phyloP scores from a whole-genome alignment of 1,284 basidiomycete genomes.

The Ganoderma lucidum region DNA sequence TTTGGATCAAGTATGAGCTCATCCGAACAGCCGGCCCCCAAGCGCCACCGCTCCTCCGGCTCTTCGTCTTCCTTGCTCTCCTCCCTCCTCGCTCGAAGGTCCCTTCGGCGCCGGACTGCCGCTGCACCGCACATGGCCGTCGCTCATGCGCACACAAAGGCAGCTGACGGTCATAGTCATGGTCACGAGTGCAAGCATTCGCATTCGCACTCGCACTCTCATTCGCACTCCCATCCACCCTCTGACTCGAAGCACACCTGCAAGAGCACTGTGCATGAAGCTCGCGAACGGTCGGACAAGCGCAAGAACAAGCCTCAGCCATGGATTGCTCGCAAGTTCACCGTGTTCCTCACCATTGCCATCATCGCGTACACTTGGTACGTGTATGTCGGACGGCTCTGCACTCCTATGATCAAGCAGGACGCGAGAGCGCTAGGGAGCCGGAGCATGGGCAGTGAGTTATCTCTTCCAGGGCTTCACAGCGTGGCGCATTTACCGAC shows the following conservation, averaged over 20 bases:
- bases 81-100: neutral
- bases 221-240: conserved; percentile 17
- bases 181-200: neutral
- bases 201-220: conserved; percentile 19
- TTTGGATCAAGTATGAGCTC: conserved; percentile 5
- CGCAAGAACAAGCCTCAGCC: conserved; percentile 58
- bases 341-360: conserved; percentile 58
- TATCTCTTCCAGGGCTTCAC: neutral
- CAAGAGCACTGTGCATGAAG: conserved; percentile 50
- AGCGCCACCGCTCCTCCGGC: neutral
- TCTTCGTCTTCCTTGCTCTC: conserved; percentile 5
- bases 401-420: conserved; percentile 65
- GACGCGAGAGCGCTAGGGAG: conserved; percentile 51
- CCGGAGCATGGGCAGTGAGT: conserved; percentile 66
- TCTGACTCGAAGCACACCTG: conserved; percentile 32
- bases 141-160: conserved; percentile 20
- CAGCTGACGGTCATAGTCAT: neutral
- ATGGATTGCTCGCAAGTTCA: conserved; percentile 69
- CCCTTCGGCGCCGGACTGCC: neutral
- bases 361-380: conserved; percentile 72
- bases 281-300: conserved; percentile 53
- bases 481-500: conserved; percentile 5
- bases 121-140: neutral
- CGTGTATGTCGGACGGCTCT: conserved; percentile 75
- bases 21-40: neutral